Evolutionary conservation across 345 rosid genomes (phyloP).

Genomic region (Eucalyptus fibrosa): DNA sequence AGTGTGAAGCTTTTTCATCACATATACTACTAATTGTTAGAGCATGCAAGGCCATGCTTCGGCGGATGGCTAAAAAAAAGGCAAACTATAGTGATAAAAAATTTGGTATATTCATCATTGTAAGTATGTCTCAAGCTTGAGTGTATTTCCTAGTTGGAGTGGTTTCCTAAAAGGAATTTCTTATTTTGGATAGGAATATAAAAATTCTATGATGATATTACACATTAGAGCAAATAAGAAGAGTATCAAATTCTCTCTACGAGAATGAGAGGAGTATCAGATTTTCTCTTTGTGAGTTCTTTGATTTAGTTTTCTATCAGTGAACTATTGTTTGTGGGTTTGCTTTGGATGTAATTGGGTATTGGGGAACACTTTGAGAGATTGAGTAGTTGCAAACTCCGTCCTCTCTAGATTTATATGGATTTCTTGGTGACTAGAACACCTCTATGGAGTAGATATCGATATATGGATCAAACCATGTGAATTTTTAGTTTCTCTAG

Average conservation of each 20-base stretch:
- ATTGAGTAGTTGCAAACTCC: not conserved
- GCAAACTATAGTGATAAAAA: not conserved
- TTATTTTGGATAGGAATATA: not conserved
- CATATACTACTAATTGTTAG: not conserved
- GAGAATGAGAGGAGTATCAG: not conserved
- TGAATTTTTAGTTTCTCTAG: too few species aligned
- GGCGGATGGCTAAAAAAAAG: not conserved
- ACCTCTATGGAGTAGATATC: not conserved
- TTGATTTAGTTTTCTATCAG: not conserved
- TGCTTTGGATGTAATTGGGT: not conserved
- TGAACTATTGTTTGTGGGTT: not conserved
- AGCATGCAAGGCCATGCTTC: not conserved
- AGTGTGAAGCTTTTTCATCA: not conserved
- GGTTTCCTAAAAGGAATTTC: not conserved
- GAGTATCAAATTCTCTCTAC: not conserved
- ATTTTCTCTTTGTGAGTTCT: not conserved
- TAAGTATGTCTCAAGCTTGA: not conserved
- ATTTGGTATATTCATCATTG: not conserved
- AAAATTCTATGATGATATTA: too few species aligned
- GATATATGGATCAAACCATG: not conserved
- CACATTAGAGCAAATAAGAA: not conserved
- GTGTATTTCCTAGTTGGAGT: not conserved
- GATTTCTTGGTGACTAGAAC: not conserved
- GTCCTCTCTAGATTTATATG: not conserved
- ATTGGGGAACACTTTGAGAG: not conserved